Evolutionary conservation across 805 yeast species (phyloP).

Genomic region (Saccharomycopsis malanga): DNA sequence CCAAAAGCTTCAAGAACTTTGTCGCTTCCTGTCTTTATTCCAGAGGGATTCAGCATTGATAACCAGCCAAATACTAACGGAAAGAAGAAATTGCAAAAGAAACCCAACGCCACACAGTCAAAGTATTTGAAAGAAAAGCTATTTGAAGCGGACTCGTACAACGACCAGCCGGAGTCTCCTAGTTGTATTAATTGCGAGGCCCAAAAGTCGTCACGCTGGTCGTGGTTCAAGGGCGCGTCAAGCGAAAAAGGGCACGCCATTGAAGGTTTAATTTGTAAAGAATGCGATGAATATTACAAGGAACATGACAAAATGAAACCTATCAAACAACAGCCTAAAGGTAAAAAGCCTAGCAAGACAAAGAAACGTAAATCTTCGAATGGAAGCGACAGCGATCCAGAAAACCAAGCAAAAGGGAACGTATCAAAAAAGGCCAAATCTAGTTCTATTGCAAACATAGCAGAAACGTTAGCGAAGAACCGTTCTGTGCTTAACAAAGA

Average conservation of each 20-base stretch:
- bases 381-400: neutral
- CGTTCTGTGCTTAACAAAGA: constrained; percentile 7
- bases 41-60: neutral
- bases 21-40: constrained; percentile 20
- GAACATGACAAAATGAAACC: constrained; percentile 9
- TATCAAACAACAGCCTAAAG: neutral
- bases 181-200: constrained; percentile 15
- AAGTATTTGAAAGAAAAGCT: no score
- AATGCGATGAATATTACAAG: constrained; percentile 18
- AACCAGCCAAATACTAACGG: neutral
- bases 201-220: constrained; percentile 14
- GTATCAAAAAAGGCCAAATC: neutral
- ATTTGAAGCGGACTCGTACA: constrained; percentile 8
- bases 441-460: constrained; percentile 2
- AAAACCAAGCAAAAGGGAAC: neutral
- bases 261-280: constrained; percentile 20
- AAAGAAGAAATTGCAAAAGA: neutral
- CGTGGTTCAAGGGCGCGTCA: constrained; percentile 10
- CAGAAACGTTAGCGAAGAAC: constrained; percentile 16
- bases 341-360: neutral
- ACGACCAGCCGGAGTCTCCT: constrained; percentile 16
- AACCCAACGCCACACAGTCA: neutral
- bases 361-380: neutral
- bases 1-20: constrained; percentile 20
- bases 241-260: neutral